Evolutionary conservation across 805 yeast genomes (phyloP).

Genomic region (Candida ortonii): DNA sequence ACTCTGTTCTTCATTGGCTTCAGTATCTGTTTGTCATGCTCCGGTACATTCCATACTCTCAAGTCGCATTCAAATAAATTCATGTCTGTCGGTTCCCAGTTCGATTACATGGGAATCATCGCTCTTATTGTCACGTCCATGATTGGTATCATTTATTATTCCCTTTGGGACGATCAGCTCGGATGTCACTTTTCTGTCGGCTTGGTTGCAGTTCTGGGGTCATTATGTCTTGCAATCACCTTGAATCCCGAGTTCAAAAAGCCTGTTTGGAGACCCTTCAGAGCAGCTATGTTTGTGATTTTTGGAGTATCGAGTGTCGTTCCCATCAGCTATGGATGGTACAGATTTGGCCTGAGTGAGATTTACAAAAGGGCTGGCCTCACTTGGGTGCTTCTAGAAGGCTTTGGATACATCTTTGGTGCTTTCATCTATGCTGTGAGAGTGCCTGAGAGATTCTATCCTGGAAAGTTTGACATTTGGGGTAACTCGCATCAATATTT

Average conservation of each 20-base stretch:
- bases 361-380: constrained; percentile 53
- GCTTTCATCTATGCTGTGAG: constrained; percentile 77
- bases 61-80: constrained; percentile 48
- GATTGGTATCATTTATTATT: constrained; percentile 36
- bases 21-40: constrained; percentile 43
- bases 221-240: constrained; percentile 60
- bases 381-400: constrained; percentile 66
- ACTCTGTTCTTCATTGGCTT: constrained; percentile 45
- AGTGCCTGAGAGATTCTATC: constrained; percentile 67
- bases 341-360: constrained; percentile 46
- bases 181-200: constrained; percentile 38
- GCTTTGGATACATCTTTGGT: constrained; percentile 70
- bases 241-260: constrained; percentile 65
- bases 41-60: constrained; percentile 49
- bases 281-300: constrained; percentile 74
- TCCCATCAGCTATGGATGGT: constrained; percentile 60
- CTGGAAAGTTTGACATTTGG: constrained; percentile 63
- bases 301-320: constrained; percentile 78
- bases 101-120: constrained; percentile 57
- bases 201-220: constrained; percentile 55
- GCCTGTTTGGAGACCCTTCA: constrained; percentile 66
- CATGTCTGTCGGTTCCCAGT: constrained; percentile 44
- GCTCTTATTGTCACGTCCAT: constrained; percentile 48
- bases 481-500: constrained; percentile 88
- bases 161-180: constrained; percentile 43